phyloP scores from a whole-genome alignment of 2,329 filamentous ascomycete genomes.

The Aspergillus hiratsukae region DNA sequence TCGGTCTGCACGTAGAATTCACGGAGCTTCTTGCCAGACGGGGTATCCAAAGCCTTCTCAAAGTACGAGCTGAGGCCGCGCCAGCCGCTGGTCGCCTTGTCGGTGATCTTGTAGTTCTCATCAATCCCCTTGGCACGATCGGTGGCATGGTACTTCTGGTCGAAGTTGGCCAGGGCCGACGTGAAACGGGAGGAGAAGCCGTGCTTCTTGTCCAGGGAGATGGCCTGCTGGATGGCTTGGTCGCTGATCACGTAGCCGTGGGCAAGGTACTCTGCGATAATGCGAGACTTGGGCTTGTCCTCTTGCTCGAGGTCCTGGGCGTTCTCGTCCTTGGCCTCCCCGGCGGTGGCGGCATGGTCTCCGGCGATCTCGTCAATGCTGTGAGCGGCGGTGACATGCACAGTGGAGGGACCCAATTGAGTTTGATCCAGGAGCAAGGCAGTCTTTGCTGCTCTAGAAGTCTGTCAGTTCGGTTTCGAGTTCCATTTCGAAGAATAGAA shows the following conservation, averaged over 20 bases:
- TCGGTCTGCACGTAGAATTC: slow-evolving; percentile 80
- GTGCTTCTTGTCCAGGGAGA: slow-evolving; percentile 85
- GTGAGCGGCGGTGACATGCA: slow-evolving; percentile 72
- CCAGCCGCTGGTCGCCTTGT: slow-evolving; percentile 64
- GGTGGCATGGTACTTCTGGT: slow-evolving; percentile 79
- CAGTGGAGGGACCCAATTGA: slow-evolving; percentile 70
- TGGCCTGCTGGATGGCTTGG: slow-evolving; percentile 72
- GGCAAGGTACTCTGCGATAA: slow-evolving; percentile 92
- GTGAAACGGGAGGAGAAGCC: slow-evolving; percentile 79
- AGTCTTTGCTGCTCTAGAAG: slow-evolving; percentile 73
- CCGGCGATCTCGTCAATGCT: slow-evolving; percentile 61
- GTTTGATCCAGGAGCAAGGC: slow-evolving; percentile 96
- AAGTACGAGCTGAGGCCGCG: slow-evolving; percentile 80
- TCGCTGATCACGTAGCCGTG: slow-evolving; percentile 85
- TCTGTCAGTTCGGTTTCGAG: slow-evolving; percentile 1
- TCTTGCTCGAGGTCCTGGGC: slow-evolving; percentile 78
- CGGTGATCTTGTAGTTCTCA: slow-evolving; percentile 73
- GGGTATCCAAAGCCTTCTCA: slow-evolving; percentile 82
- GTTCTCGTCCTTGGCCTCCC: slow-evolving; percentile 50
- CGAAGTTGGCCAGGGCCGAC: slow-evolving; percentile 68
- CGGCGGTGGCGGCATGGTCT: slow-evolving; percentile 54
- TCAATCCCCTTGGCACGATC: slow-evolving; percentile 83
- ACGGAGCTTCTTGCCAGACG: slow-evolving; percentile 81
- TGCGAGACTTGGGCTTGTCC: slow-evolving; percentile 91
- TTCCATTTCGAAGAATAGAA: neutral